phyloP scores from a whole-genome alignment of 2,329 filamentous ascomycete species.

The Colletotrichum chlorophyti region DNA sequence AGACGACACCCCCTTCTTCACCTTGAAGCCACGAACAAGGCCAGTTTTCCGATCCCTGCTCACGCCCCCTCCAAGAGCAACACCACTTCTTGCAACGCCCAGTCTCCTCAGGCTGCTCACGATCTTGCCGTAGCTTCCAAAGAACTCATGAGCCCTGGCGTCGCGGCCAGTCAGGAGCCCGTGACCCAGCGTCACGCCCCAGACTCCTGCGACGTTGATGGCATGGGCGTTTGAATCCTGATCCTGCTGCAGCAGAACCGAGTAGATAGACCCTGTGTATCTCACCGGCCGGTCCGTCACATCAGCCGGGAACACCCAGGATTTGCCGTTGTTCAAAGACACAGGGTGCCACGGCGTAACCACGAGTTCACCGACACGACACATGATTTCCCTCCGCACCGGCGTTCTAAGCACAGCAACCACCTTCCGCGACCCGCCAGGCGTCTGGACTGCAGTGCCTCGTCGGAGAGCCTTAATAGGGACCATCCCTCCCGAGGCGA shows the following conservation, averaged over 20 bases:
- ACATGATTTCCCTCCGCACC: slow-evolving; percentile 48
- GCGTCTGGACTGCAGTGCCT: slow-evolving; percentile 58
- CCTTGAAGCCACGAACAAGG: slow-evolving; percentile 42
- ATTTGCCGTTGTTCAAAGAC: slow-evolving; percentile 38
- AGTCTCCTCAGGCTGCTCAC: slow-evolving; percentile 43
- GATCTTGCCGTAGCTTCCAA: slow-evolving; percentile 57
- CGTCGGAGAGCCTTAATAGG: slow-evolving; percentile 50
- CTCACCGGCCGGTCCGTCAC: slow-evolving; percentile 39
- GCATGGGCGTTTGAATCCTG: slow-evolving; percentile 54
- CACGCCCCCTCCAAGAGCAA: slow-evolving; percentile 52
- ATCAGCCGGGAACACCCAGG: slow-evolving; percentile 56
- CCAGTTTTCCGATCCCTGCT: slow-evolving; percentile 45
- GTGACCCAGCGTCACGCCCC: slow-evolving; percentile 67
- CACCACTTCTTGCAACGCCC: slow-evolving; percentile 43
- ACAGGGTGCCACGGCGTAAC: slow-evolving; percentile 70
- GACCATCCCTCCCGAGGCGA: slow-evolving; percentile 48
- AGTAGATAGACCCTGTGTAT: slow-evolving; percentile 63
- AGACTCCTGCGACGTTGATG: slow-evolving; percentile 51
- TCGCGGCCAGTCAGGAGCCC: slow-evolving; percentile 50
- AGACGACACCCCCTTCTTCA: accelerated
- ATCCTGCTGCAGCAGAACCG: slow-evolving; percentile 59
- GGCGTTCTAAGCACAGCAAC: slow-evolving; percentile 57
- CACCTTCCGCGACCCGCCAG: slow-evolving; percentile 54
- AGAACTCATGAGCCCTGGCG: slow-evolving; percentile 58
- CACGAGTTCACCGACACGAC: slow-evolving; percentile 51